Evolutionary conservation across 768 basidiomycete genomes (phyloP), one percentile per base, ranked within the genome.

Genomic region (Daedaleopsis sinensis): DNA sequence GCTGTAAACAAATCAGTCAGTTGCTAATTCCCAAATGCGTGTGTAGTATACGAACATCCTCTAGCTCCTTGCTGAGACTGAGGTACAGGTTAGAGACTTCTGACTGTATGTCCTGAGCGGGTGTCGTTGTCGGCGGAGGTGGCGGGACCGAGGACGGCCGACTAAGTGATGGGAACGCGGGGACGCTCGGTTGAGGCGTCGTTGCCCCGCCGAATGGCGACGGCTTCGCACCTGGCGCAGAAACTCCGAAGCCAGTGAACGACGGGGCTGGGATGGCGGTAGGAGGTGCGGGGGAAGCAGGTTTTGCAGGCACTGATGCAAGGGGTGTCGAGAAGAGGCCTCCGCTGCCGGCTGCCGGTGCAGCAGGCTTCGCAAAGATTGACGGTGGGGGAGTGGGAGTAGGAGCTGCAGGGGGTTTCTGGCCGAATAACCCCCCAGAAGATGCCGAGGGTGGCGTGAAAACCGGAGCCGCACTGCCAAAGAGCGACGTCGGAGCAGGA

Each of bases 101-200:
- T 18, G 79, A 78, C 66, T 91, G 89, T 82, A 94, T 84, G 11
- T 88, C 86, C 56, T 84, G 81, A 61, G 86, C 82, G 62, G 54
- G 54, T 12, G 19, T 23, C 21, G 23, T 6, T 49, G 58, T 27
- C 15, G 59, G 19, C 62, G 50, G 43, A 44, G 59, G 59, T 19
- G 4, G 68, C 58, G 15, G 55, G 37, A 43, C 62, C 5, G 19
- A 52, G 15, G 11, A 21, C 21, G 21, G 53, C 15, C 24, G 39
- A 21, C 21, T 49, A 9, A 49, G 23, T 21, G 47, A 24, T 15
- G 47, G 47, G 47, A 49, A 24, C 21, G 44, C 18, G 21, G n/a
- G 18, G 18, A 18, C n/a, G 21, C 47, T 21, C 23, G 47, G 23
- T 15, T 21, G 19, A 21, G 23, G 21, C 13, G 21, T 24, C 23